A percentile compares a stretch with the other conserved stretches of the same genome.
Evolutionary conservation across 352 stramenopile species (phyloP).

Genomic region (Phytophthora lateralis): DNA sequence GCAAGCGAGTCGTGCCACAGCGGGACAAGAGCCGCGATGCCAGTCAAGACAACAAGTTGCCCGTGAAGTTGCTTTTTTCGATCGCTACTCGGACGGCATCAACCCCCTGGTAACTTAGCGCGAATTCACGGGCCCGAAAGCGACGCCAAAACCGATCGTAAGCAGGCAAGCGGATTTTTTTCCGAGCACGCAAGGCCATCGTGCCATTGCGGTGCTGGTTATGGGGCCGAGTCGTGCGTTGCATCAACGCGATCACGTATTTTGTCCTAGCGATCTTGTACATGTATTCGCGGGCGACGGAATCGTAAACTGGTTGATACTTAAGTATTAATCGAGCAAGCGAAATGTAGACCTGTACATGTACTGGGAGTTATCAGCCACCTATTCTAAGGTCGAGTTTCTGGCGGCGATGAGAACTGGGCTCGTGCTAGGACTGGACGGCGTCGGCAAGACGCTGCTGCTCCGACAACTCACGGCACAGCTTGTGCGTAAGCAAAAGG

Average conservation of each 20-base stretch:
- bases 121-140: conserved; percentile 1
- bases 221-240: background rate
- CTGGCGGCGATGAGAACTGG: conserved; percentile 52
- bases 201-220: conserved; percentile 3
- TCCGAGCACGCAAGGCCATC: conserved; percentile 11
- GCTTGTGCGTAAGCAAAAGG: conserved; percentile 45
- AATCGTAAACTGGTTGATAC: too few relatives aligned
- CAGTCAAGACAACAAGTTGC: conserved; percentile 3
- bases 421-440: conserved; percentile 69
- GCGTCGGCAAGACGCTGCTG: conserved; percentile 73
- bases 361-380: background rate
- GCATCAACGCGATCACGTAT: background rate
- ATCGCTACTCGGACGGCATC: background rate
- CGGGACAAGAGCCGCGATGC: conserved; percentile 6
- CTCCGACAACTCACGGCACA: conserved; percentile 62
- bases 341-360: background rate
- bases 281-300: too few relatives aligned
- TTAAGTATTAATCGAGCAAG: background rate
- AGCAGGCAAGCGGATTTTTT: conserved; percentile 22
- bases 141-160: conserved; percentile 7
- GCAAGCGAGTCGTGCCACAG: background rate
- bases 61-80: background rate
- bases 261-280: too few relatives aligned
- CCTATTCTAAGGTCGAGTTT: conserved; percentile 21
- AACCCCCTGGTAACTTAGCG: background rate